Evolutionary conservation across 2,329 filamentous ascomycete genomes (phyloP).

Genomic region (Microdochium bolleyi): DNA sequence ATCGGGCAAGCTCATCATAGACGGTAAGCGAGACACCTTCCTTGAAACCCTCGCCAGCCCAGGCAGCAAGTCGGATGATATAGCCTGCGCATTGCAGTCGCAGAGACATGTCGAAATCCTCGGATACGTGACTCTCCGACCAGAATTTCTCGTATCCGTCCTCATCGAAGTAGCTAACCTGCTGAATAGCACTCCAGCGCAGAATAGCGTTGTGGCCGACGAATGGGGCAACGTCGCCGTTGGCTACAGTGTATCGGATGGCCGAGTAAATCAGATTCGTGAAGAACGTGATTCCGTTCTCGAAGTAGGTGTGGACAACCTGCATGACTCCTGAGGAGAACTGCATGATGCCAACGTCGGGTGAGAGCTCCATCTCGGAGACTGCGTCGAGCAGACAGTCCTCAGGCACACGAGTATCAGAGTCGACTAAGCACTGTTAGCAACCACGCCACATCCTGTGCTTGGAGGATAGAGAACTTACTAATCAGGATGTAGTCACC

Average conservation of each 20-base stretch:
- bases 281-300: constrained; percentile 66
- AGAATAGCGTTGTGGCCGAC: constrained; percentile 73
- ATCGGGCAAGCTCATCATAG: constrained; percentile 63
- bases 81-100: constrained; percentile 63
- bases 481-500: constrained; percentile 57
- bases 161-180: constrained; percentile 46
- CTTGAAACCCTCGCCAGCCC: constrained; percentile 62
- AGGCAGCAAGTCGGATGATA: constrained; percentile 60
- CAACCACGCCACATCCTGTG: not conserved
- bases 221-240: constrained; percentile 66
- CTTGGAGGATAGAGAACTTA: constrained; percentile 8
- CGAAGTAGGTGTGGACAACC: constrained; percentile 63
- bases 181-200: constrained; percentile 58
- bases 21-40: constrained; percentile 67
- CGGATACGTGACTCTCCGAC: constrained; percentile 69
- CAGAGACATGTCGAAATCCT: constrained; percentile 71
- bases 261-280: constrained; percentile 71
- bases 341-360: constrained; percentile 64
- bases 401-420: constrained; percentile 58
- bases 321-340: constrained; percentile 72
- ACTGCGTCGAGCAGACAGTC: constrained; percentile 65
- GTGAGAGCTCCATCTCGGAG: constrained; percentile 62
- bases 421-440: constrained; percentile 40
- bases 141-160: constrained; percentile 61
- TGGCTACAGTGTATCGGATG: constrained; percentile 62